Evolutionary conservation across 2,329 filamentous ascomycete species (phyloP), one percentile per base, ranked within the genome.

Genomic region (Calonectria naviculata): DNA sequence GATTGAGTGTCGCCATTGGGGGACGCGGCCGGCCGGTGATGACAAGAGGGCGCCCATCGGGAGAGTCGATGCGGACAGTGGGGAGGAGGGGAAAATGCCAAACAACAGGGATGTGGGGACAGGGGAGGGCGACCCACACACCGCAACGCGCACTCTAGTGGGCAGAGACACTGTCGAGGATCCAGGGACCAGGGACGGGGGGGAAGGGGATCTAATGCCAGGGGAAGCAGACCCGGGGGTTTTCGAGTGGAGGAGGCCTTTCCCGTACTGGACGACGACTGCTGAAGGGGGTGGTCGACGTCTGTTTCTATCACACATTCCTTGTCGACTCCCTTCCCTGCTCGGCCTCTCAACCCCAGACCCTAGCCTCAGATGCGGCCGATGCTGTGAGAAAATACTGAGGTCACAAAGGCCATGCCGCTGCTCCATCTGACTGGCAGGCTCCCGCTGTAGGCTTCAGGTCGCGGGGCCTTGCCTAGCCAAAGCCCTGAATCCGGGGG

Each of bases 41-140:
- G 75, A 78, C 71, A 67, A 77, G 76, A 72, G 70, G 67, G 74
- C 68, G 67, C 68, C 72, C 72, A 76, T 76, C 54, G 65, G 70
- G 68, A 76, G 47, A 58, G 56, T 65, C 66, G 46, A 68, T 60
- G 42, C 64, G 49, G 63, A 60, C 44, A 58, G 66, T 58, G 71
- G 69, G 71, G 70, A 69, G 44, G 70, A 76, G 71, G 71, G 74
- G 70, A 56, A 46, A 67, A 47, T 52, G 49, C 61, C 49, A 67
- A 74, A 67, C 69, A 66, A 54, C 75, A 75, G 54, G 74, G 75
- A 26, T 63, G 26, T 12, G 56, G 38, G 38, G 64, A 46, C 70
- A 73, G 64, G 65, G 73, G 64, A 67, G n/a, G 56, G 65, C 34
- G 76, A 49, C 67, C 75, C 76, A 76, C 75, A n/a, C 75, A 31